Conservation (phyloP, 805 yeast species). For the Saturnispora zaruensis region DNA sequence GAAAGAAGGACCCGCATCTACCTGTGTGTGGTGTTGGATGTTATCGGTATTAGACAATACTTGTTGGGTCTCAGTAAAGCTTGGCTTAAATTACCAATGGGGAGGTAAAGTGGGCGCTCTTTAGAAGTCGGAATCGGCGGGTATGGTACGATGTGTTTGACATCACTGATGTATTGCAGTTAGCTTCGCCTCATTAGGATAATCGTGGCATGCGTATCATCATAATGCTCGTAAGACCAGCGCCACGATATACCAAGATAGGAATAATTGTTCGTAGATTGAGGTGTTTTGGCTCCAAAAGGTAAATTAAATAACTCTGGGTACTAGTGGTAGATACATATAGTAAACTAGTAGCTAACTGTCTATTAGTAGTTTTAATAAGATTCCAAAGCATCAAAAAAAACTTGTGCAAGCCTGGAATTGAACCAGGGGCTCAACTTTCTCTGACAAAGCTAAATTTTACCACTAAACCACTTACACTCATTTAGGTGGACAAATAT, state of each 20-base stretch:
- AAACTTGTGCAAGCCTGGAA: slow-evolving; percentile 21
- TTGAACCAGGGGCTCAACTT: slow-evolving; percentile 25
- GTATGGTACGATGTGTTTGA: background rate
- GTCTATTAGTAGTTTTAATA: too few relatives aligned
- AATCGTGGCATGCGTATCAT: background rate
- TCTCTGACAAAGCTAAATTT: slow-evolving; percentile 23
- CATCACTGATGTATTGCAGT: background rate
- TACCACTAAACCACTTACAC: slow-evolving; percentile 24
- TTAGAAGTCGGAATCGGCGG: background rate
- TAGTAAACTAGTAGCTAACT: too few relatives aligned
- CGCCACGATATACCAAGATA: background rate
- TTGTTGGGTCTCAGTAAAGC: too few relatives aligned
- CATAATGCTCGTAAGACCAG: background rate
- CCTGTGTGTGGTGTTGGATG: background rate
- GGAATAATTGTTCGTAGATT: background rate
- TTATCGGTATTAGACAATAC: background rate
- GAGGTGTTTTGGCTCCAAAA: background rate
- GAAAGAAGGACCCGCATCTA: background rate
- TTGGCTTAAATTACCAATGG: background rate
- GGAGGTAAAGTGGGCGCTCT: too few relatives aligned
- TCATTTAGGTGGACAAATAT: too few relatives aligned
- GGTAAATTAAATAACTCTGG: too few relatives aligned
- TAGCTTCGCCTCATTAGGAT: background rate
- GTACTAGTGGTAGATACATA: too few relatives aligned
- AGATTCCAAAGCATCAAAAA: background rate